These are phyloP conservation scores for Rosa rugosa DNA, from an alignment of 306 rosid species.

Conservation along the genomic window DNA sequence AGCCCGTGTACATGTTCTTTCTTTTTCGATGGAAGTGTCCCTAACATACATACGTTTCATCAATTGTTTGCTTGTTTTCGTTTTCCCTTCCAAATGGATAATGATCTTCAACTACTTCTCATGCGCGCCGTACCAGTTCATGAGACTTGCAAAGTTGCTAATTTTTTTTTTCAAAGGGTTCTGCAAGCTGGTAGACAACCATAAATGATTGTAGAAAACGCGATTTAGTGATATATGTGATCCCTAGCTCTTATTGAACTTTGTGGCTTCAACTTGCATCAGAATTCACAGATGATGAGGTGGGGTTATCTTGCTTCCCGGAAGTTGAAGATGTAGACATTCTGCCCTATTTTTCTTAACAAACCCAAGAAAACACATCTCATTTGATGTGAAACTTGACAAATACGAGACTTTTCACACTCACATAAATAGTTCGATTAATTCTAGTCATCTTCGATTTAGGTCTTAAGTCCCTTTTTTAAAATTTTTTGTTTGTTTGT, in stretches of 20 bases:
- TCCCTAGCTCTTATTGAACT: background rate
- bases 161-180: background rate
- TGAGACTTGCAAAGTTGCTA: background rate
- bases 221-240: background rate
- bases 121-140: background rate
- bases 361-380: background rate
- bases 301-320: background rate
- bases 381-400: background rate
- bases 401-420: background rate
- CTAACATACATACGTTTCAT: background rate
- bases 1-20: conserved; percentile 1
- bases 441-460: background rate
- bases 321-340: background rate
- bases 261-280: background rate
- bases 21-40: background rate
- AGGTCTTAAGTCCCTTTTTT: background rate
- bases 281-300: background rate
- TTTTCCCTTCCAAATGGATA: background rate
- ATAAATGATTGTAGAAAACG: background rate
- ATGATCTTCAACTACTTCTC: background rate
- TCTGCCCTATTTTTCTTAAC: background rate
- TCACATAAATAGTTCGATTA: background rate
- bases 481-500: no score
- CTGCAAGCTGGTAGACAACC: background rate
- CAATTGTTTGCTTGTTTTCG: background rate